Evolutionary conservation across 495 filamentous ascomycete genomes (phyloP).

Genomic region (Poronia punctata): DNA sequence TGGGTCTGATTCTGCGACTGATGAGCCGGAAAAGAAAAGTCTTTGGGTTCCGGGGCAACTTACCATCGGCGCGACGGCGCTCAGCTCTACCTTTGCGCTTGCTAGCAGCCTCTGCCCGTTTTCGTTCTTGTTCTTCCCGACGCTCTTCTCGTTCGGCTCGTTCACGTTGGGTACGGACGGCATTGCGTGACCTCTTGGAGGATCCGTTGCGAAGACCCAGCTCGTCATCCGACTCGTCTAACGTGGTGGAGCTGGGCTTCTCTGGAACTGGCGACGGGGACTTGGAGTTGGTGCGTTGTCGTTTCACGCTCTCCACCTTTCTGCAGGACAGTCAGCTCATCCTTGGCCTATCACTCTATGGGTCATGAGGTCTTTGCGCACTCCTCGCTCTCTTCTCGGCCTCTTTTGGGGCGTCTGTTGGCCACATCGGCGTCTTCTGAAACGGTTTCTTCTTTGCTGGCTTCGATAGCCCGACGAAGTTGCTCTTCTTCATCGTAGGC

Average conservation of each 20-base stretch:
- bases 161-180: constrained; percentile 61
- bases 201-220: constrained; percentile 42
- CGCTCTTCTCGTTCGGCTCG: constrained; percentile 69
- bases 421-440: constrained; percentile 41
- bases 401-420: constrained; percentile 66
- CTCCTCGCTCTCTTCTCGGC: constrained; percentile 90
- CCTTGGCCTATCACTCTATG: background rate
- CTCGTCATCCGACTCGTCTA: constrained; percentile 68
- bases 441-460: constrained; percentile 72
- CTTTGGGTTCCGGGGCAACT: too few relatives aligned
- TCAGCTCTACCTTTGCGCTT: constrained; percentile 71
- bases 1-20: constrained; percentile 49
- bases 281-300: constrained; percentile 69
- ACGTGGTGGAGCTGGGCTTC: constrained; percentile 39
- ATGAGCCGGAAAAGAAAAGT: too few relatives aligned
- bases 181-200: constrained; percentile 58
- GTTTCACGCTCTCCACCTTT: constrained; percentile 47
- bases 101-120: constrained; percentile 60
- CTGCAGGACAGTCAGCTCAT: constrained; percentile 20
- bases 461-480: constrained; percentile 82
- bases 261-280: constrained; percentile 53
- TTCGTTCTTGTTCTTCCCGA: constrained; percentile 64
- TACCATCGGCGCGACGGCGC: constrained; percentile 70
- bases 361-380: constrained; percentile 42
- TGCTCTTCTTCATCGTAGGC: constrained; percentile 94